Evolutionary conservation across 176 grass and related monocot genomes (phyloP).

Genomic region (Otatea glauca): DNA sequence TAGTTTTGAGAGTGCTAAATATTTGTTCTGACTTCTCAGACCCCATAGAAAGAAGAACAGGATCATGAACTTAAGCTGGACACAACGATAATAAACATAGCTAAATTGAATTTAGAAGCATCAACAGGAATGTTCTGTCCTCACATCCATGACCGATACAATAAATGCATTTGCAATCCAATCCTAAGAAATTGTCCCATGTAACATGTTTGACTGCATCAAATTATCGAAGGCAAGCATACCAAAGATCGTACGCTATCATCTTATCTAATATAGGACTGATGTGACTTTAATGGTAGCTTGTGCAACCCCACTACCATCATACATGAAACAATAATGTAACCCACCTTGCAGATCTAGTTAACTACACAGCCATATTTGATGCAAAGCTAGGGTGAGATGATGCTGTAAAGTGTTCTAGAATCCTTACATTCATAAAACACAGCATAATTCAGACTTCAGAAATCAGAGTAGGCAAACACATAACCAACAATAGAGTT

Average conservation of each 20-base stretch:
- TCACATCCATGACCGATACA: background rate
- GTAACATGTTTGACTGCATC: background rate
- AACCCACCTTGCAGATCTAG: background rate
- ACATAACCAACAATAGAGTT: background rate
- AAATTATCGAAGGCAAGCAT: background rate
- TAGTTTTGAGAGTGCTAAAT: background rate
- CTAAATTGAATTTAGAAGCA: background rate
- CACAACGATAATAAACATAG: background rate
- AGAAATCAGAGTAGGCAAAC: conserved; percentile 10
- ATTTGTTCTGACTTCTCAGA: background rate
- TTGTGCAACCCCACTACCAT: background rate
- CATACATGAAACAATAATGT: background rate
- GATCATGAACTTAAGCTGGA: background rate
- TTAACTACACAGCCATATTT: background rate
- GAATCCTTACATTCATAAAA: background rate
- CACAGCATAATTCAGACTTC: background rate
- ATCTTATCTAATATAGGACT: background rate
- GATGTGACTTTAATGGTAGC: background rate
- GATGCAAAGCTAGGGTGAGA: background rate
- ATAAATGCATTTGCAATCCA: background rate
- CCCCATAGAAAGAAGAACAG: background rate
- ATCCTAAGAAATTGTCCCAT: background rate
- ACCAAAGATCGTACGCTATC: background rate
- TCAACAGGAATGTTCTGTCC: background rate
- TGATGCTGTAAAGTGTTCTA: background rate